A percentile compares a stretch with the other conserved stretches of the same genome.
These are phyloP conservation scores for Orbilia ellipsospora DNA, from an alignment of 2,329 filamentous ascomycete species.

Conservation along the genomic window DNA sequence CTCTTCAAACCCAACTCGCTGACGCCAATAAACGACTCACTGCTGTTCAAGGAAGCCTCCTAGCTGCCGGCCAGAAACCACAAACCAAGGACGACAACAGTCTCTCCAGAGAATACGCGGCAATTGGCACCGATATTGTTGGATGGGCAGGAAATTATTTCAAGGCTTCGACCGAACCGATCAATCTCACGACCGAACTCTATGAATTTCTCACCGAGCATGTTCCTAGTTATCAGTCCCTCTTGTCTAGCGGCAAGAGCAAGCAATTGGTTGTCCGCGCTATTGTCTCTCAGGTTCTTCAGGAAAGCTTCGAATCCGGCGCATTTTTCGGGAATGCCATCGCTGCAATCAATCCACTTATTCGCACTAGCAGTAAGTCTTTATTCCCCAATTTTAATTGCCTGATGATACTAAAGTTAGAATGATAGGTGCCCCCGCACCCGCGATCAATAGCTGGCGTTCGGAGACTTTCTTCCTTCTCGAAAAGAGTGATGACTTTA, in stretches of 20 bases:
- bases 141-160: conserved; percentile 53
- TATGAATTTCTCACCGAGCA: conserved; percentile 53
- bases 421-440: conserved; percentile 29
- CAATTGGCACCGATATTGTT: conserved; percentile 46
- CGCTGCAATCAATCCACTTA: conserved; percentile 34
- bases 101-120: conserved; percentile 43
- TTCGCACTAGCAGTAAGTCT: conserved; percentile 48
- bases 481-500: conserved; percentile 52
- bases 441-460: conserved; percentile 47
- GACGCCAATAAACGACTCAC: conserved; percentile 53
- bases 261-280: conserved; percentile 54
- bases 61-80: conserved; percentile 51
- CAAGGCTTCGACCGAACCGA: conserved; percentile 47
- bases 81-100: conserved; percentile 52
- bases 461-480: conserved; percentile 53
- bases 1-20: conserved; percentile 39
- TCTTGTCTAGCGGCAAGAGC: conserved; percentile 46
- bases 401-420: conserved; percentile 8
- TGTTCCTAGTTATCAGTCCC: conserved; percentile 34
- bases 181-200: conserved; percentile 49
- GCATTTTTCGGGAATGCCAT: conserved; percentile 49
- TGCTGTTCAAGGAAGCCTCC: conserved; percentile 50
- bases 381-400: not conserved
- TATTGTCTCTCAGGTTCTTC: conserved; percentile 51
- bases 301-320: conserved; percentile 49